These are phyloP conservation scores for Senna tora DNA, from an alignment of 306 rosid species.

Conservation along the genomic window DNA sequence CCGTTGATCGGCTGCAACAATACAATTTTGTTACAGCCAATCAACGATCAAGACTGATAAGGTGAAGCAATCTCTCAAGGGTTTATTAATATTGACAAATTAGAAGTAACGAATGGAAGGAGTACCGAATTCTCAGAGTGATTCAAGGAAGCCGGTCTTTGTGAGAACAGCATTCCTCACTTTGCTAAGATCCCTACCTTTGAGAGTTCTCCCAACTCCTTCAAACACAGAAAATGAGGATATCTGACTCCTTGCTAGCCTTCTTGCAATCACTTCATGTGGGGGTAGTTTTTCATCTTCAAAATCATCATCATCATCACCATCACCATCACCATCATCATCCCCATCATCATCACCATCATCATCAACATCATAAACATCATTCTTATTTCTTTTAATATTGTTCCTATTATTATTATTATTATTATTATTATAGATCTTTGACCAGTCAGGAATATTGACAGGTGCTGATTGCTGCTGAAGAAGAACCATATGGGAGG, in stretches of 20 bases:
- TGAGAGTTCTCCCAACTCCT: conserved; percentile 93
- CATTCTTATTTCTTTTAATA: no score
- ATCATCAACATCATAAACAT: no score
- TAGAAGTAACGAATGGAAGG: no score
- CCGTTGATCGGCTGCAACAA: no score
- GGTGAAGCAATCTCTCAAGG: no score
- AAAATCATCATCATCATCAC: conserved; percentile 35
- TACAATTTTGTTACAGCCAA: no score
- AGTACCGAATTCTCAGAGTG: conserved; percentile 44
- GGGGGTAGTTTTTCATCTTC: conserved; percentile 66
- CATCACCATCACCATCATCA: not conserved
- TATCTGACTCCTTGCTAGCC: conserved; percentile 78
- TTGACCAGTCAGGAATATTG: conserved; percentile 75
- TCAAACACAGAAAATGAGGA: conserved; percentile 90
- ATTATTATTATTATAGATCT: conserved; percentile 47
- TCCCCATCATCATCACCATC: conserved; percentile 18
- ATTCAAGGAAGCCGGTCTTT: conserved; percentile 87
- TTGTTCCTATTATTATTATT: conserved; percentile 26
- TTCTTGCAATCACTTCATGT: conserved; percentile 80
- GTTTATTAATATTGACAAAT: no score
- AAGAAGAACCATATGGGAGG: conserved; percentile 46
- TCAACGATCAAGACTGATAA: no score
- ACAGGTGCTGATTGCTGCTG: conserved; percentile 85
- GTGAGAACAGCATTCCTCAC: conserved; percentile 81
- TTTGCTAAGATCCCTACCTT: conserved; percentile 90